phyloP scores from a whole-genome alignment of 148 eudicot genomes.

The Amaranthus cruentus region DNA sequence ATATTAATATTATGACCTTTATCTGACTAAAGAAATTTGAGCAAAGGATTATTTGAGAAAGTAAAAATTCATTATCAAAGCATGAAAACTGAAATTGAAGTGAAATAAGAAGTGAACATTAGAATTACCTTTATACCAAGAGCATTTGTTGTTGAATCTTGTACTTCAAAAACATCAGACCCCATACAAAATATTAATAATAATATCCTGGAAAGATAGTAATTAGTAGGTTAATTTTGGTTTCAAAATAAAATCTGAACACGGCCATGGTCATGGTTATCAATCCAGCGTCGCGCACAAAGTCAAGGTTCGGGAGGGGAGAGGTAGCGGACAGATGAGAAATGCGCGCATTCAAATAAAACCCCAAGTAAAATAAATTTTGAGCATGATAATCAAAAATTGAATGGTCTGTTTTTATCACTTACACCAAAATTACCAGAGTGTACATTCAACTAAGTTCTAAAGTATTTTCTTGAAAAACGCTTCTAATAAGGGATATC shows the following conservation, averaged over 20 bases:
- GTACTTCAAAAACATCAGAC: slow-evolving; percentile 43
- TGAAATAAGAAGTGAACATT: background rate
- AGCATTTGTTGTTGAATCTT: slow-evolving; percentile 30
- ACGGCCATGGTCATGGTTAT: too few species aligned
- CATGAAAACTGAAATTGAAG: background rate
- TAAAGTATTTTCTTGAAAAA: too few species aligned
- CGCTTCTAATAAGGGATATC: too few species aligned
- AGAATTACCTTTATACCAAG: slow-evolving; percentile 50
- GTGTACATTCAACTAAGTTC: too few species aligned
- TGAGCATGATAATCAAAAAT: background rate
- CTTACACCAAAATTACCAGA: too few species aligned
- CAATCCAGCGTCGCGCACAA: too few species aligned
- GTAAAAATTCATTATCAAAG: background rate
- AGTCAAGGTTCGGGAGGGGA: too few species aligned
- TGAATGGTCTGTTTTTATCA: background rate
- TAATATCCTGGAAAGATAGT: slow-evolving; percentile 20
- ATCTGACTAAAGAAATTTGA: too few species aligned
- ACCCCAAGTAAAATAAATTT: background rate
- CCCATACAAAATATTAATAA: slow-evolving; percentile 40
- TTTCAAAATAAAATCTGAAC: background rate
- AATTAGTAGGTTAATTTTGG: background rate
- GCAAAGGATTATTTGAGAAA: background rate
- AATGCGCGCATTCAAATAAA: too few species aligned
- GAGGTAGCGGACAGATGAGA: too few species aligned
- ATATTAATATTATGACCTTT: too few species aligned